A percentile compares a stretch with the other conserved stretches of the same genome.
Evolutionary conservation across 83 land plant genomes (phyloP).

Genomic region (Diphasiastrum complanatum): DNA sequence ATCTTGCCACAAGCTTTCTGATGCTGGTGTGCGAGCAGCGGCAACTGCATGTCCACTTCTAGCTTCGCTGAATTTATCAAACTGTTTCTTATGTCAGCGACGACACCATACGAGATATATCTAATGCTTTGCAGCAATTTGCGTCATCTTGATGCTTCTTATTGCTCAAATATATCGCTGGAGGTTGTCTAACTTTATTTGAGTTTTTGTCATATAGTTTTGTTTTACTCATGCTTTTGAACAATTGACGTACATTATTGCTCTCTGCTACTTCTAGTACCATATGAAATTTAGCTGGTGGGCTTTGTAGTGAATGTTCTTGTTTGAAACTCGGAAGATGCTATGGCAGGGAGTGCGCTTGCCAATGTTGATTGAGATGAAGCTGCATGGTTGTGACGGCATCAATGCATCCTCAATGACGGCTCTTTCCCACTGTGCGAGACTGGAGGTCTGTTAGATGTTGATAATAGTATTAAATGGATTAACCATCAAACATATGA

Average conservation of each 20-base stretch:
- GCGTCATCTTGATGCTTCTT: slow-evolving; percentile 69
- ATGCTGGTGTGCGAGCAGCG: slow-evolving; percentile 87
- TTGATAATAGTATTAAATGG: too few species aligned
- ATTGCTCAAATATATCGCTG: slow-evolving; percentile 87
- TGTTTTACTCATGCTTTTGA: neutral
- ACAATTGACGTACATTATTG: neutral
- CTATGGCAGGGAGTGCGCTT: slow-evolving; percentile 69
- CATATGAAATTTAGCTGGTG: too few species aligned
- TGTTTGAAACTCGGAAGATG: neutral
- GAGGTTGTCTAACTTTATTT: slow-evolving; percentile 46
- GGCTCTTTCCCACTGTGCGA: slow-evolving; percentile 58
- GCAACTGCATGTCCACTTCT: slow-evolving; percentile 72
- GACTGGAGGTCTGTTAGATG: slow-evolving; percentile 60
- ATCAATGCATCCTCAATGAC: slow-evolving; percentile 91
- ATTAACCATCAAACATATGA: too few species aligned
- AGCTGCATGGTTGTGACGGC: slow-evolving; percentile 83
- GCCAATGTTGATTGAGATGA: slow-evolving; percentile 68
- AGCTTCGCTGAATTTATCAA: slow-evolving; percentile 68
- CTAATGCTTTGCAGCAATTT: slow-evolving; percentile 63
- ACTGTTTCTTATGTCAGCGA: slow-evolving; percentile 83
- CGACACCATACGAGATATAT: slow-evolving; percentile 88
- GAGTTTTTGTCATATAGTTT: neutral
- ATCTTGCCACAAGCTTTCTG: slow-evolving; percentile 90
- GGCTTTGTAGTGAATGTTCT: neutral
- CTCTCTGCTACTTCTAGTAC: too few species aligned